A percentile compares a stretch with the other conserved stretches of the same genome.
phyloP scores from a whole-genome alignment of 805 yeast genomes.

The Candida cerambycidarum region DNA sequence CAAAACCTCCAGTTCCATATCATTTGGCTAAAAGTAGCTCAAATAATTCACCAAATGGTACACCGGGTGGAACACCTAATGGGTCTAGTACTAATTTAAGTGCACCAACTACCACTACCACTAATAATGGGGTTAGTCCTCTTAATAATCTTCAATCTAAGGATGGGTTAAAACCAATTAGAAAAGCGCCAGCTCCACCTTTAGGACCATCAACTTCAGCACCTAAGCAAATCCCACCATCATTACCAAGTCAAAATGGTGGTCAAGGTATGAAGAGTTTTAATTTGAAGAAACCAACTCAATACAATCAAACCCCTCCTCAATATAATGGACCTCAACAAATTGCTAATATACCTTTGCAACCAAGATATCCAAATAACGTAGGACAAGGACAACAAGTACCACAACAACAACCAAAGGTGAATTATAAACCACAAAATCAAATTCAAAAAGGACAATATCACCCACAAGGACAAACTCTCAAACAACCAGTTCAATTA shows the following conservation, averaged over 20 bases:
- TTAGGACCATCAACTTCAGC: slow-evolving; percentile 15
- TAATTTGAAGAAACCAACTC: slow-evolving; percentile 9
- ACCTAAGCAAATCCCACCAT: slow-evolving; percentile 34
- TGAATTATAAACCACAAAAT: neutral
- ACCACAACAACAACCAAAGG: slow-evolving; percentile 12
- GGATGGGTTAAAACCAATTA: slow-evolving; percentile 40
- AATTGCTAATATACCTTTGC: slow-evolving; percentile 3
- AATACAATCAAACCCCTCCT: slow-evolving; percentile 3
- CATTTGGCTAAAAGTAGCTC: slow-evolving; percentile 25
- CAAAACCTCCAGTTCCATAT: slow-evolving; percentile 45
- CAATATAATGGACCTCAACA: neutral
- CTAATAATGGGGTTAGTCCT: slow-evolving; percentile 27
- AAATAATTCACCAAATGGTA: neutral
- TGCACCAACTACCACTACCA: slow-evolving; percentile 1
- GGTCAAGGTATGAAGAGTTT: slow-evolving; percentile 11
- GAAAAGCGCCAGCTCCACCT: slow-evolving; percentile 48
- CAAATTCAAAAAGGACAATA: slow-evolving; percentile 12
- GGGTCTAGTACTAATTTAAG: neutral
- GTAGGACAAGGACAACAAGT: neutral
- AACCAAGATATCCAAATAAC: neutral
- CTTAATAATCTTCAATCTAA: slow-evolving; percentile 29
- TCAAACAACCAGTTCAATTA: slow-evolving; percentile 1
- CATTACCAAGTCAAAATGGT: slow-evolving; percentile 18
- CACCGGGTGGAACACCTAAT: neutral
- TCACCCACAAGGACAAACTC: too few relatives aligned